Conservation (phyloP, 805 yeast genomes). For the Hanseniaspora singularis region DNA sequence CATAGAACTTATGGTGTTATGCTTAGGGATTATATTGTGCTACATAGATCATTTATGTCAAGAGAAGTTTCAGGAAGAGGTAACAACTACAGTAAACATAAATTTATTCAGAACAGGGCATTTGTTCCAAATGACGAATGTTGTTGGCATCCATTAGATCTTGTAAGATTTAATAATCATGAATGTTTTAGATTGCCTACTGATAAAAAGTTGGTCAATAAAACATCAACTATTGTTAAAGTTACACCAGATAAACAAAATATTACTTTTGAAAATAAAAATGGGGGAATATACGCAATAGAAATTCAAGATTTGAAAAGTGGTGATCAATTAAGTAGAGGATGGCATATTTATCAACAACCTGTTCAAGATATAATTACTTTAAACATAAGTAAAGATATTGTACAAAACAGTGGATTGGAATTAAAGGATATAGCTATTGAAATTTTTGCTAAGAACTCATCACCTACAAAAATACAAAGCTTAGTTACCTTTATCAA, state of each 20-base stretch:
- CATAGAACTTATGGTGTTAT: constrained; percentile 84
- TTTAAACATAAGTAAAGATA: constrained; percentile 20
- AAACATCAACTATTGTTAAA: constrained; percentile 2
- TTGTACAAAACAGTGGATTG: background rate
- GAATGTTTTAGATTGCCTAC: constrained; percentile 61
- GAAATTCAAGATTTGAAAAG: constrained; percentile 13
- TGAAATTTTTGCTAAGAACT: constrained; percentile 5
- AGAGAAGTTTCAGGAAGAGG: constrained; percentile 54
- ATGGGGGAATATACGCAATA: constrained; percentile 9
- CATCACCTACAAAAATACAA: constrained; percentile 17
- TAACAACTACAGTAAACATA: constrained; percentile 23
- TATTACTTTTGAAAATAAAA: constrained; percentile 4
- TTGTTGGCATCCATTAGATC: constrained; percentile 76
- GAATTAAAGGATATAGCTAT: constrained; percentile 5
- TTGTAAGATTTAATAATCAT: constrained; percentile 66
- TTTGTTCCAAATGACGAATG: constrained; percentile 50
- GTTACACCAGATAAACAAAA: constrained; percentile 1
- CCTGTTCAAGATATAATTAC: constrained; percentile 25
- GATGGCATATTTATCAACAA: constrained; percentile 8
- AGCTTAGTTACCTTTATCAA: constrained; percentile 10
- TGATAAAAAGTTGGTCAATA: background rate
- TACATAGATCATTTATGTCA: constrained; percentile 72
- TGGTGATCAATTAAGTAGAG: constrained; percentile 13
- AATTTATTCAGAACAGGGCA: constrained; percentile 4
- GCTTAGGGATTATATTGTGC: constrained; percentile 71